Percentiles rank a stretch among this genome's conserved stretches.
Conservation (phyloP, 2,329 filamentous ascomycete genomes). For the Colletotrichum echinochloae region DNA sequence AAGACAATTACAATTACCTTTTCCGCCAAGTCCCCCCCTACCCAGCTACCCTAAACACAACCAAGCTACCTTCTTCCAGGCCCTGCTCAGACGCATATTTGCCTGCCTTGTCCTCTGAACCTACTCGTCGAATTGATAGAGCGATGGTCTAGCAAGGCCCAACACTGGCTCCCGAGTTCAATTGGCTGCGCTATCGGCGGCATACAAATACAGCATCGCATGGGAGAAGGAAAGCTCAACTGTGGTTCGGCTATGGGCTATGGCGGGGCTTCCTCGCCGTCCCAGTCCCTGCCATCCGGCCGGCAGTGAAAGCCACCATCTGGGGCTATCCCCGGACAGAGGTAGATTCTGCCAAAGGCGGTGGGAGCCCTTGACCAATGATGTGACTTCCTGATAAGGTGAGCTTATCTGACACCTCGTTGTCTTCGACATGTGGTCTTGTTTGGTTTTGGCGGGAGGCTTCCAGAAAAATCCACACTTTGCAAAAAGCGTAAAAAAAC, state of each 20-base stretch:
- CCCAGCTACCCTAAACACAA: too few species aligned
- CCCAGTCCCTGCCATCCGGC: background rate
- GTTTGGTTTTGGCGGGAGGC: background rate
- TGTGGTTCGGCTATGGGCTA: conserved; percentile 3
- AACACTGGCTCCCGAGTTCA: background rate
- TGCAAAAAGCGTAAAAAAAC: background rate
- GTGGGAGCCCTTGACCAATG: conserved; percentile 11
- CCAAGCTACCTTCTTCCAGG: background rate
- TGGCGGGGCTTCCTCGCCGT: conserved; percentile 8
- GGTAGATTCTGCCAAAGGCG: conserved; percentile 29
- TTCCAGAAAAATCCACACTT: conserved; percentile 35
- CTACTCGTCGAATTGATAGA: background rate
- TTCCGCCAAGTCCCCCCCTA: background rate
- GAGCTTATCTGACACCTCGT: conserved; percentile 17
- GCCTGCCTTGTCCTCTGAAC: background rate
- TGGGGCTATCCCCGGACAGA: conserved; percentile 8
- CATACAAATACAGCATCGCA: background rate
- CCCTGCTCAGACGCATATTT: background rate
- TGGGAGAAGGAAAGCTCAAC: background rate
- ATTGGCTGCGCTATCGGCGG: background rate
- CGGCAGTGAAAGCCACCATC: conserved; percentile 6
- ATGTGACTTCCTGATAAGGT: conserved; percentile 12
- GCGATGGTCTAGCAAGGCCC: background rate
- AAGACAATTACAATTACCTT: background rate
- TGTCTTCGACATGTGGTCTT: conserved; percentile 9